These are phyloP conservation scores for Thyridium curvatum DNA, from an alignment of 2,329 filamentous ascomycete genomes.

Conservation along the genomic window DNA sequence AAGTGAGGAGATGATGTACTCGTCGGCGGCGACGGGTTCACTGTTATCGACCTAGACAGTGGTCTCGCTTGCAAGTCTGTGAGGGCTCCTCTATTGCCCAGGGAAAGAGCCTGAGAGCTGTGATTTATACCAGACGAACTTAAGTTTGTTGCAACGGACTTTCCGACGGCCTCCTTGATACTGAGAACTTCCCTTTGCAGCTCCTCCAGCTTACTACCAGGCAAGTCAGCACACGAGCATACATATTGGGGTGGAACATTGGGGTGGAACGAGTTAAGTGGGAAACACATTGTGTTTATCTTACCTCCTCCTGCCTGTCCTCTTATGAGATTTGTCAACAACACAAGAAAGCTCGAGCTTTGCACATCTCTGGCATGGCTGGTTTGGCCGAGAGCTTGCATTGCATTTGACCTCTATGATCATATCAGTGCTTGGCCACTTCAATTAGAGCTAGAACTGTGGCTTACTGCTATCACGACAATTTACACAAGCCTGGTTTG, in stretches of 20 bases:
- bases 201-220: constrained; percentile 46
- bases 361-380: constrained; percentile 12
- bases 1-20: constrained; percentile 5
- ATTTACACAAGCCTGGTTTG: constrained; percentile 13
- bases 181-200: constrained; percentile 47
- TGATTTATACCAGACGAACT: background rate
- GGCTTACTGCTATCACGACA: constrained; percentile 16
- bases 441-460: background rate
- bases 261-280: too few species aligned
- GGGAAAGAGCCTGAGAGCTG: background rate
- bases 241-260: too few species aligned
- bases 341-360: constrained; percentile 13
- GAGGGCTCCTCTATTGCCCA: too few species aligned
- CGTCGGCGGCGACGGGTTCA: constrained; percentile 3
- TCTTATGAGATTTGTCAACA: constrained; percentile 13
- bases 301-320: constrained; percentile 13
- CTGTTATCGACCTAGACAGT: too few species aligned
- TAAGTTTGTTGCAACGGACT: constrained; percentile 7
- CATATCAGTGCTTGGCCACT: background rate
- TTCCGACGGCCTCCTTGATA: constrained; percentile 45
- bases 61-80: too few species aligned
- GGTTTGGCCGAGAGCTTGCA: constrained; percentile 7
- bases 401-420: constrained; percentile 15
- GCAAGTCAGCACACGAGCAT: too few species aligned
- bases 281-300: background rate